Conservation (phyloP, 2,329 filamentous ascomycete species). For the Nigrograna mackinnonii region DNA sequence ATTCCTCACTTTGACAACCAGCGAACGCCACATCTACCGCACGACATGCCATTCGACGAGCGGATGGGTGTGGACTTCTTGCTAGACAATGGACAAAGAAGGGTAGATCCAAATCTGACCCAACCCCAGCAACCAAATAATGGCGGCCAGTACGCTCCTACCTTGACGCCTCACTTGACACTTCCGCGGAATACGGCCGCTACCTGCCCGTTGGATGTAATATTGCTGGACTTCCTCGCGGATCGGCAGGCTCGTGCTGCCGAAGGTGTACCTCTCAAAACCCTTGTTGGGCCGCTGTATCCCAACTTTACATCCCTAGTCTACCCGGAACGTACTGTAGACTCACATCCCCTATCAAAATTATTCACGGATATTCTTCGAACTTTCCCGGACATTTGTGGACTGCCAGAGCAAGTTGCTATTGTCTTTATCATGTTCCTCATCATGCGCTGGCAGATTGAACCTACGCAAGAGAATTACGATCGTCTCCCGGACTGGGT, state of each 20-base stretch:
- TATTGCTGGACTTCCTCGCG: constrained; percentile 79
- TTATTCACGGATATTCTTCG: constrained; percentile 83
- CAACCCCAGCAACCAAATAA: constrained; percentile 44
- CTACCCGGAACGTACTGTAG: constrained; percentile 66
- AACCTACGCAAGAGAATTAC: constrained; percentile 78
- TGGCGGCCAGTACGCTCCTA: constrained; percentile 31
- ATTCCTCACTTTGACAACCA: constrained; percentile 47
- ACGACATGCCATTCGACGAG: constrained; percentile 52
- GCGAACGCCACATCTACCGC: constrained; percentile 25
- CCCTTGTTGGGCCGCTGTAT: constrained; percentile 76
- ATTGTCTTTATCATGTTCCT: constrained; percentile 87
- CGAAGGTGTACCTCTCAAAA: constrained; percentile 65
- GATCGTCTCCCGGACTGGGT: constrained; percentile 76
- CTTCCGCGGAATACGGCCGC: constrained; percentile 61
- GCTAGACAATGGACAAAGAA: constrained; percentile 60
- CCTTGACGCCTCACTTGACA: constrained; percentile 35
- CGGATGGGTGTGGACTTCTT: constrained; percentile 75
- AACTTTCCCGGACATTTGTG: constrained; percentile 79
- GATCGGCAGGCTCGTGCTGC: constrained; percentile 68
- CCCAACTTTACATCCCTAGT: constrained; percentile 79
- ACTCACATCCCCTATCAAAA: constrained; percentile 78
- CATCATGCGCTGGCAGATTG: constrained; percentile 80
- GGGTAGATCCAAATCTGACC: constrained; percentile 43
- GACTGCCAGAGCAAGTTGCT: constrained; percentile 80
- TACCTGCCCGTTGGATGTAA: constrained; percentile 75